These are phyloP conservation scores for Dryas drummondii DNA, from an alignment of 306 rosid species.

Conservation along the genomic window DNA sequence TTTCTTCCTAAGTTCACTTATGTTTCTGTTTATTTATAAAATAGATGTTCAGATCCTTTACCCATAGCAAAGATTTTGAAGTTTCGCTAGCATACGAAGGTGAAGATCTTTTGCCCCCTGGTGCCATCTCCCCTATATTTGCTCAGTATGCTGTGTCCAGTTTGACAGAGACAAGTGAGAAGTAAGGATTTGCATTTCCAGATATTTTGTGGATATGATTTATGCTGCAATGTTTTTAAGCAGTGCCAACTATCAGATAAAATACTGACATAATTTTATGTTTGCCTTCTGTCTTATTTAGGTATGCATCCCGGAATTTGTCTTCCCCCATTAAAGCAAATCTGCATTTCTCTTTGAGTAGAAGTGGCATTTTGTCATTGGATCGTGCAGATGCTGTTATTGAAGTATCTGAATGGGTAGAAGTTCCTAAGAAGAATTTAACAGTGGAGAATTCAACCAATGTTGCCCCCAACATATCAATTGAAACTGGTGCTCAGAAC, in stretches of 20 bases:
- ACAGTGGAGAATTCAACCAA: conserved; percentile 72
- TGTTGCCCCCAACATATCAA: conserved; percentile 52
- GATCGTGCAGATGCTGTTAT: conserved; percentile 93
- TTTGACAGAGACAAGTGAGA: conserved; percentile 73
- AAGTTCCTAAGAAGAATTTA: conserved; percentile 72
- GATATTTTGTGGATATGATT: conserved; percentile 15
- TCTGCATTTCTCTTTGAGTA: conserved; percentile 85
- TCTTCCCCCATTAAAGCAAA: conserved; percentile 87
- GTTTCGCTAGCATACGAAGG: conserved; percentile 83
- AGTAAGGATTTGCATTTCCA: conserved; percentile 56
- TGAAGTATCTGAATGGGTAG: conserved; percentile 95
- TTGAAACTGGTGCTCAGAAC: conserved; percentile 56
- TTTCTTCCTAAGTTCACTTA: conserved; percentile 17
- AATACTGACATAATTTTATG: conserved; percentile 23
- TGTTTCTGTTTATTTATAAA: conserved; percentile 20
- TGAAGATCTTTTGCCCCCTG: conserved; percentile 77
- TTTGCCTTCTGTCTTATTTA: conserved; percentile 34
- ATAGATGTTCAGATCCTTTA: conserved; percentile 82
- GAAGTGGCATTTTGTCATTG: conserved; percentile 89
- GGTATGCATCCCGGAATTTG: conserved; percentile 84
- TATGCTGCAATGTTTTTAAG: conserved; percentile 28
- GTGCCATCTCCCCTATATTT: conserved; percentile 59
- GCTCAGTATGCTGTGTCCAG: conserved; percentile 75
- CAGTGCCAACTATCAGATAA: background rate
- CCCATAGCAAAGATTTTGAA: conserved; percentile 85